Base-by-base conservation (phyloP, 805 yeast species). In the Spathaspora arborariae region DNA sequence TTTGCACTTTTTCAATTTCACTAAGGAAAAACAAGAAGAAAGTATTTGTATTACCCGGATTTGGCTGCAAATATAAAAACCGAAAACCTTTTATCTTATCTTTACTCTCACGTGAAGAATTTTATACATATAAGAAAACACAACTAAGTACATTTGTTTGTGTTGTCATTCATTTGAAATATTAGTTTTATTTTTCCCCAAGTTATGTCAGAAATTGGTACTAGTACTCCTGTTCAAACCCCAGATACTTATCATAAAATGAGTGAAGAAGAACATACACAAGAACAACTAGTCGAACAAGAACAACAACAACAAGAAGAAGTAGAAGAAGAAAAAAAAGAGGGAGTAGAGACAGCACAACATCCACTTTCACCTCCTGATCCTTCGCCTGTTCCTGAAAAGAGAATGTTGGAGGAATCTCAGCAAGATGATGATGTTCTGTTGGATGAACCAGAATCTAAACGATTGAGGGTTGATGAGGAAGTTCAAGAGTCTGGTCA, bases 331-430 rank as follows among this genome's bases (percentile, higher is more conserved):
- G 16, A 15, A 20, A 18, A 13, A 33, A 16, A 41, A 20, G 18
- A 30, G 18, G 35, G 6, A n/a, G 3, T 16, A 7, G 35, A 30
- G 2, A 13, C n/a, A 10, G 5, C 20, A 30, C 30, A 65, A 43
- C 68, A 66, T 49, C 76, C 74, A 10, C 65, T 65, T 40, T 72
- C 74, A 38, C 79, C 74, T 13, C 78, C 76, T 7, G 64, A 68
- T 38, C 76, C 76, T 2, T 68, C 74, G 4, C 79, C 79, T 6
- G 63, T 69, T 20, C 74, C 74, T 0, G 70, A 60, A 39, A 64
- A 68, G 52, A 65, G 62, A 47, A 58, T 59, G 46, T 48, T 62
- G 46, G 65, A 65, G 26, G 65, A 62, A 7, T 65, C 58, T 4
- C 50, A 56, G 48, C 41, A 45, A 5, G 49, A 45, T 24, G 46